phyloP scores from a whole-genome alignment of 495 filamentous ascomycete species.

The Daldinia caldariorum region DNA sequence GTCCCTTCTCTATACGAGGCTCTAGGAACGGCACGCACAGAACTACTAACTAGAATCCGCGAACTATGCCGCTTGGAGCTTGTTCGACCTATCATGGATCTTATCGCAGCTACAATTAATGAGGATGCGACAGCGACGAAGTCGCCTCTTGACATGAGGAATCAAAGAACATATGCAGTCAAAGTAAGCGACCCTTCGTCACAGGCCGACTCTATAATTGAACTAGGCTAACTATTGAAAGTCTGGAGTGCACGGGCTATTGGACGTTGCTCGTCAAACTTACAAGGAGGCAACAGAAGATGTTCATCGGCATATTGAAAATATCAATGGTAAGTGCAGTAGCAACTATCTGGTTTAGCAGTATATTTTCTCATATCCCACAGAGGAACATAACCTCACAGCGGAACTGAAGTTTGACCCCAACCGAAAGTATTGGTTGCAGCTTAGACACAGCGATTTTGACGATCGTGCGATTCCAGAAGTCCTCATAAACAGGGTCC shows the following conservation, averaged over 20 bases:
- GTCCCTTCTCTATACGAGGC: constrained; percentile 75
- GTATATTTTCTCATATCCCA: neutral
- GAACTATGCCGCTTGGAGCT: constrained; percentile 71
- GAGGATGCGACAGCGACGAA: constrained; percentile 81
- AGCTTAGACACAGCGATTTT: constrained; percentile 70
- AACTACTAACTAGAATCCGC: constrained; percentile 71
- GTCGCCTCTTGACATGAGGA: constrained; percentile 84
- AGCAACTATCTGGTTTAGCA: neutral
- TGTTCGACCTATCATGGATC: constrained; percentile 65
- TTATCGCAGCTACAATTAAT: constrained; percentile 80
- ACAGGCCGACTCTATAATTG: constrained; percentile 7
- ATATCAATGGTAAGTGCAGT: constrained; percentile 64
- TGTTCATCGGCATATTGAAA: constrained; percentile 72
- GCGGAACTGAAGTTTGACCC: constrained; percentile 79
- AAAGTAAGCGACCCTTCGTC: constrained; percentile 62
- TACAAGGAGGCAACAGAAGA: constrained; percentile 88
- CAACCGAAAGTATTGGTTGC: constrained; percentile 81
- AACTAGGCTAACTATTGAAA: constrained; percentile 43
- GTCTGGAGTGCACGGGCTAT: constrained; percentile 84
- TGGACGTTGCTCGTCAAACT: constrained; percentile 86
- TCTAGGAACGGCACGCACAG: constrained; percentile 70
- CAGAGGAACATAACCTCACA: constrained; percentile 67
- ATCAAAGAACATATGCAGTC: constrained; percentile 92
- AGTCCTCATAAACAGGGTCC: constrained; percentile 79
- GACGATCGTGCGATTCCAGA: constrained; percentile 70